A percentile compares a stretch with the other conserved stretches of the same genome.
phyloP scores from a whole-genome alignment of 495 filamentous ascomycete species.

The Tuber umbilicatum region DNA sequence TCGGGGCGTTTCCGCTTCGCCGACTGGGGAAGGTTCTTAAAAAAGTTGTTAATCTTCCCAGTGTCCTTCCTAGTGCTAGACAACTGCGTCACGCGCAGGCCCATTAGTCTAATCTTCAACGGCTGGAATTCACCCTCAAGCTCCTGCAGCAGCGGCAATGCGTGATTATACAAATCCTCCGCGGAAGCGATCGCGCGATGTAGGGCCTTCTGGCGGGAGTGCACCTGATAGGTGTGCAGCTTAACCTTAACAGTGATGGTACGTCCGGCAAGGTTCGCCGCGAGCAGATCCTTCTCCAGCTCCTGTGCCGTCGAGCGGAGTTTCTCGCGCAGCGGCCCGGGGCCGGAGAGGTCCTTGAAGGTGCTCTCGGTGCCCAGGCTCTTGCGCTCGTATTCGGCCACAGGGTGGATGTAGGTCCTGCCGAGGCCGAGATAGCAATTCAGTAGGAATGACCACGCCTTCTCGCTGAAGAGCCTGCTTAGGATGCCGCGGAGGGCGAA shows the following conservation, averaged over 20 bases:
- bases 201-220: slow-evolving; percentile 70
- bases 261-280: slow-evolving; percentile 75
- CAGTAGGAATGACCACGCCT: slow-evolving; percentile 79
- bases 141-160: slow-evolving; percentile 76
- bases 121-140: slow-evolving; percentile 75
- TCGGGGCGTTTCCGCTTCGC: slow-evolving; percentile 10
- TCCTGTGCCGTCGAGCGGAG: slow-evolving; percentile 74
- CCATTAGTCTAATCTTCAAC: slow-evolving; percentile 80
- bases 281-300: slow-evolving; percentile 75
- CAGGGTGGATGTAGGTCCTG: slow-evolving; percentile 77
- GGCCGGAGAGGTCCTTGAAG: slow-evolving; percentile 71
- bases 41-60: slow-evolving; percentile 60
- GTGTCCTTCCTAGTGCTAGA: slow-evolving; percentile 71
- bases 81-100: slow-evolving; percentile 77
- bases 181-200: slow-evolving; percentile 63
- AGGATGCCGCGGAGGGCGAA: slow-evolving; percentile 46
- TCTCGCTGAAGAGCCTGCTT: slow-evolving; percentile 75
- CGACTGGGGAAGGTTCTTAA: slow-evolving; percentile 33
- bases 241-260: slow-evolving; percentile 91
- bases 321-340: slow-evolving; percentile 64
- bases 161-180: slow-evolving; percentile 75
- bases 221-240: slow-evolving; percentile 85
- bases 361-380: slow-evolving; percentile 92
- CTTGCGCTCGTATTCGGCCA: slow-evolving; percentile 84
- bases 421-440: slow-evolving; percentile 80